phyloP scores from a whole-genome alignment of 208 protist species.

The Crithidia bombi region DNA sequence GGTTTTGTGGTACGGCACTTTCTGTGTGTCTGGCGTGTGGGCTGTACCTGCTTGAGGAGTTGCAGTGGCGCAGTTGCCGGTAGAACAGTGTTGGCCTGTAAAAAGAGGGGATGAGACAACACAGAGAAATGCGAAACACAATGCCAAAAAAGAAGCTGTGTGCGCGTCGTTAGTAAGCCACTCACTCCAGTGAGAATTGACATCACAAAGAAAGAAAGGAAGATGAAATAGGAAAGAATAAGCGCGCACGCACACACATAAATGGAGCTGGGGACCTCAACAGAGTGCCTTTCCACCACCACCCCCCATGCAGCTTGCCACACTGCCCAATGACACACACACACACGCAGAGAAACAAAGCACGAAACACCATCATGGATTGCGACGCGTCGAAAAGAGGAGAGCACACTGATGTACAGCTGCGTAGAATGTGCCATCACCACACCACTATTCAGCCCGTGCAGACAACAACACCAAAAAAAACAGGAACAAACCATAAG shows the following conservation, averaged over 20 bases:
- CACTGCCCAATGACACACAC: not conserved
- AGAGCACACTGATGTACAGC: too few relatives aligned
- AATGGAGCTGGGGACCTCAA: not conserved
- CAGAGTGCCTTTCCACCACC: too few relatives aligned
- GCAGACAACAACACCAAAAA: too few relatives aligned
- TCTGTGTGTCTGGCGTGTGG: too few relatives aligned
- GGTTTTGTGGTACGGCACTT: too few relatives aligned
- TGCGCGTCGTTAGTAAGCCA: not conserved
- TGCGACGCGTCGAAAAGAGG: too few relatives aligned
- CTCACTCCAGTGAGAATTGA: not conserved
- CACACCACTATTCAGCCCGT: too few relatives aligned
- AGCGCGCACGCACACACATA: not conserved
- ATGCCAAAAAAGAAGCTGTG: not conserved
- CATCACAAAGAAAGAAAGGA: not conserved
- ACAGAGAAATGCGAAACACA: not conserved
- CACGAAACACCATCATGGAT: not conserved
- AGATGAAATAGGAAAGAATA: constrained; percentile 2
- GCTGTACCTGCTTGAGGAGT: too few relatives aligned
- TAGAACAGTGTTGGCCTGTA: too few relatives aligned
- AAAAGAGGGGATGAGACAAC: not conserved
- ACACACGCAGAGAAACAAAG: not conserved
- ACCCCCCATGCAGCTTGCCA: not conserved
- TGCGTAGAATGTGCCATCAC: too few relatives aligned
- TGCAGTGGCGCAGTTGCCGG: too few relatives aligned
- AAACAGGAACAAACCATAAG: too few relatives aligned